A percentile compares a stretch with the other conserved stretches of the same genome.
Evolutionary conservation across 2,329 filamentous ascomycete species (phyloP).

Genomic region (Pestalotiopsis sp.): DNA sequence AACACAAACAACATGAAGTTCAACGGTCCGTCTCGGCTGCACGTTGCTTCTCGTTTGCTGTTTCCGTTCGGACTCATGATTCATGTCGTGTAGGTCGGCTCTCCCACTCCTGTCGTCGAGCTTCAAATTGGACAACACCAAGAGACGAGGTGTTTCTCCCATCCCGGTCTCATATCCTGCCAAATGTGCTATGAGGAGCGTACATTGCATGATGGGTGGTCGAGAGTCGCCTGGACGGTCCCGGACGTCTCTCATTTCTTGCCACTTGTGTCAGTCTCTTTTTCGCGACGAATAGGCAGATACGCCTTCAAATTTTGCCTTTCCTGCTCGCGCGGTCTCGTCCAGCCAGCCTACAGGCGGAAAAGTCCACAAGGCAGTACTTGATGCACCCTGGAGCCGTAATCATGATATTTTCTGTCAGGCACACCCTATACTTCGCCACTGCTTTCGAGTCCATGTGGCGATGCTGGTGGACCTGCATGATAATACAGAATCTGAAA

Average conservation of each 20-base stretch:
- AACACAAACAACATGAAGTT: conserved; percentile 1
- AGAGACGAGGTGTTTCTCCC: not conserved
- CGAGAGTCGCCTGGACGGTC: not conserved
- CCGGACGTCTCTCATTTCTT: not conserved
- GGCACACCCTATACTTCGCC: not conserved
- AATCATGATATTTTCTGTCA: not conserved
- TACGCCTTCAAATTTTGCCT: not conserved
- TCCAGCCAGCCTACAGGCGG: not conserved
- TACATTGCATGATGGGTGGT: not conserved
- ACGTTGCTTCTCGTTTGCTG: not conserved
- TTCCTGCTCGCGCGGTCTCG: not conserved
- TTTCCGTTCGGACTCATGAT: not conserved
- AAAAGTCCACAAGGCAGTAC: not conserved
- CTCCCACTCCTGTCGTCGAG: not conserved
- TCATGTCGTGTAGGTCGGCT: not conserved
- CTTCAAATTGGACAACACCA: not conserved
- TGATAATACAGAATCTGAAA: conserved; percentile 5
- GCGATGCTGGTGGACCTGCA: conserved; percentile 4
- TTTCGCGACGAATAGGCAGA: not conserved
- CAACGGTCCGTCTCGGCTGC: not conserved
- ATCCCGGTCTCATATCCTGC: not conserved
- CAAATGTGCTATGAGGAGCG: not conserved
- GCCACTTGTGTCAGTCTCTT: not conserved
- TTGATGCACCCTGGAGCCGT: not conserved
- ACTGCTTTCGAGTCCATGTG: not conserved